Conservation (phyloP, 768 basidiomycete genomes). For the Amylocystis lapponica region DNA sequence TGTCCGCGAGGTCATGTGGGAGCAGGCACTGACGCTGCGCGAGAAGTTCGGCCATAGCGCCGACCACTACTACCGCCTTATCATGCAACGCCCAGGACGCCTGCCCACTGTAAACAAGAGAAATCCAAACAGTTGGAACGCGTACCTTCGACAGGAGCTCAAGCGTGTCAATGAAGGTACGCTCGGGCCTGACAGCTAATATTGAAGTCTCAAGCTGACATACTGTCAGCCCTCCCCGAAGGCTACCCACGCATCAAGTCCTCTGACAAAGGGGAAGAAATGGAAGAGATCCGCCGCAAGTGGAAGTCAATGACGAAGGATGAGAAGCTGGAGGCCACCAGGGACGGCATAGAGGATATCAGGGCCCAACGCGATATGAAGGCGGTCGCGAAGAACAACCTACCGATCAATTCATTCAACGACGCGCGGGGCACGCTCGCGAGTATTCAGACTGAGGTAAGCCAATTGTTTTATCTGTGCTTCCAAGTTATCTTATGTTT, state of each 20-base stretch:
- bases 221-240: not conserved
- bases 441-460: constrained; percentile 1
- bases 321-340: not conserved
- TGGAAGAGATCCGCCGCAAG: not conserved
- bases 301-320: not conserved
- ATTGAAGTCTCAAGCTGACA: not conserved
- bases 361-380: constrained; percentile 1
- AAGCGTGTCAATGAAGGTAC: constrained; percentile 1
- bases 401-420: constrained; percentile 4
- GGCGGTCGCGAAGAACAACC: constrained; percentile 1
- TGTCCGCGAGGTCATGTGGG: too few relatives aligned
- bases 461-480: not conserved
- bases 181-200: not conserved
- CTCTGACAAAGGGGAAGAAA: not conserved
- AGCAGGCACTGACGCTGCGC: too few relatives aligned
- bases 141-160: constrained; percentile 1
- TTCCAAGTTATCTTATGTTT: not conserved
- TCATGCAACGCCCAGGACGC: too few relatives aligned
- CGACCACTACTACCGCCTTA: too few relatives aligned
- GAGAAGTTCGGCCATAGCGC: too few relatives aligned
- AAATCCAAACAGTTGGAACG: constrained; percentile 3
- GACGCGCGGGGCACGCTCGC: constrained; percentile 2
- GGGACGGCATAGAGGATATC: constrained; percentile 1
- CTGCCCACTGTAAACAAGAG: too few relatives aligned
- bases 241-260: not conserved